Percentiles rank a stretch among this genome's conserved stretches.
phyloP scores from a whole-genome alignment of 2,329 filamentous ascomycete species.

The Exophiala spinifera region DNA sequence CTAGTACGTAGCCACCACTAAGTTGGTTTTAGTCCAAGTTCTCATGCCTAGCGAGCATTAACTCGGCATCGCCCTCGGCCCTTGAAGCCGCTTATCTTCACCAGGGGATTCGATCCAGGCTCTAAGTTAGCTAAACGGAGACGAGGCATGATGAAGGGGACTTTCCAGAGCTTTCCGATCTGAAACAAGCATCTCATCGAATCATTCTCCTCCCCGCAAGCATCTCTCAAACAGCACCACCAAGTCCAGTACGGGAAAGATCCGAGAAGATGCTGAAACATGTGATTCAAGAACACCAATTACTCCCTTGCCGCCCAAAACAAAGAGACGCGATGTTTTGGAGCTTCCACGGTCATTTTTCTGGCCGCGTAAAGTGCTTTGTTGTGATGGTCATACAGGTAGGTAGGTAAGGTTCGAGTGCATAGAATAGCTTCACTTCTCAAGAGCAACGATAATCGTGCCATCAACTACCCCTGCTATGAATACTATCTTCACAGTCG shows the following conservation, averaged over 20 bases:
- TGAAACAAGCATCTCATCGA: constrained; percentile 16
- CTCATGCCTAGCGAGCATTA: too few relatives aligned
- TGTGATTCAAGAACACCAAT: neutral
- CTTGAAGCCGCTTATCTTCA: neutral
- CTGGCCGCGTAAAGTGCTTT: constrained; percentile 27
- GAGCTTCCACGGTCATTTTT: constrained; percentile 3
- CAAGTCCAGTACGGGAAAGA: neutral
- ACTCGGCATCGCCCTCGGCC: neutral
- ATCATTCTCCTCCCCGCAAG: constrained; percentile 15
- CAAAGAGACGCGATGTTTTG: constrained; percentile 13
- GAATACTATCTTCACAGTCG: too few relatives aligned
- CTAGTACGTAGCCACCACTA: too few relatives aligned
- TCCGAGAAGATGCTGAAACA: constrained; percentile 10
- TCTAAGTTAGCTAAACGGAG: neutral
- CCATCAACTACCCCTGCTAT: too few relatives aligned
- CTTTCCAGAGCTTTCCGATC: neutral
- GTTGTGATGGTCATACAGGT: constrained; percentile 13
- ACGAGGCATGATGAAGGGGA: too few relatives aligned
- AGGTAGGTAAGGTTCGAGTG: neutral
- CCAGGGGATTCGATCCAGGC: neutral
- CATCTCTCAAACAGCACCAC: constrained; percentile 14
- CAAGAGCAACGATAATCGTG: too few relatives aligned
- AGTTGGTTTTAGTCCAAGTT: neutral
- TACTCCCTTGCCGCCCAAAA: constrained; percentile 11
- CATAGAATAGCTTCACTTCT: neutral